phyloP scores from a whole-genome alignment of 2,329 filamentous ascomycete genomes.

The Microascus cirrosus region DNA sequence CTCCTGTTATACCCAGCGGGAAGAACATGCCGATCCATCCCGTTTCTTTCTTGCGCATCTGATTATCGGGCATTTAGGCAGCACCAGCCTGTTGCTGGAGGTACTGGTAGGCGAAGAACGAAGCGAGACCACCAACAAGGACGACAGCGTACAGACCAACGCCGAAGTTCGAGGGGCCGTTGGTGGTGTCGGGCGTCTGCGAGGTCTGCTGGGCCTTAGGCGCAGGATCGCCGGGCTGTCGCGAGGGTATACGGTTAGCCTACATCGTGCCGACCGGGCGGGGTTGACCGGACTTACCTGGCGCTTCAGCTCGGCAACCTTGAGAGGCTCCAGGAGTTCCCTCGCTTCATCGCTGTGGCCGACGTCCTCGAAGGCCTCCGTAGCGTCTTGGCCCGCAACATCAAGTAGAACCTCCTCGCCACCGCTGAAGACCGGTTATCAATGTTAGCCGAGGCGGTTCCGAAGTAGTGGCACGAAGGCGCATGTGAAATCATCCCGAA shows the following conservation, averaged over 20 bases:
- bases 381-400: slow-evolving; percentile 89
- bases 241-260: not conserved
- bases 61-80: not conserved
- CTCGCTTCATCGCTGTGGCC: slow-evolving; percentile 98
- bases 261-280: not conserved
- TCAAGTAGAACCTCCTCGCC: slow-evolving; percentile 97
- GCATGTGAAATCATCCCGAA: not conserved
- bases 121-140: slow-evolving; percentile 62
- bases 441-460: slow-evolving; percentile 1
- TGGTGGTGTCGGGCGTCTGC: slow-evolving; percentile 36
- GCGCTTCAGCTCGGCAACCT: slow-evolving; percentile 70
- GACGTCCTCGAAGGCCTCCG: slow-evolving; percentile 97
- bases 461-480: not conserved
- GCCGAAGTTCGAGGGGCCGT: slow-evolving; percentile 49
- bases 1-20: not conserved
- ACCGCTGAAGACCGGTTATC: slow-evolving; percentile 51
- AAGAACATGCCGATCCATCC: not conserved
- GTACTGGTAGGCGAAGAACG: slow-evolving; percentile 81
- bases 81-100: slow-evolving; percentile 41
- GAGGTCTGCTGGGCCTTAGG: slow-evolving; percentile 46
- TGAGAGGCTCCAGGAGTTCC: slow-evolving; percentile 73
- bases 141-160: slow-evolving; percentile 74
- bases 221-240: slow-evolving; percentile 64
- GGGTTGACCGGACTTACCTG: slow-evolving; percentile 41
- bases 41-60: not conserved